Evolutionary conservation across 108 stramenopile genomes (phyloP).

Genomic region (Fistulifera pelliculosa): DNA sequence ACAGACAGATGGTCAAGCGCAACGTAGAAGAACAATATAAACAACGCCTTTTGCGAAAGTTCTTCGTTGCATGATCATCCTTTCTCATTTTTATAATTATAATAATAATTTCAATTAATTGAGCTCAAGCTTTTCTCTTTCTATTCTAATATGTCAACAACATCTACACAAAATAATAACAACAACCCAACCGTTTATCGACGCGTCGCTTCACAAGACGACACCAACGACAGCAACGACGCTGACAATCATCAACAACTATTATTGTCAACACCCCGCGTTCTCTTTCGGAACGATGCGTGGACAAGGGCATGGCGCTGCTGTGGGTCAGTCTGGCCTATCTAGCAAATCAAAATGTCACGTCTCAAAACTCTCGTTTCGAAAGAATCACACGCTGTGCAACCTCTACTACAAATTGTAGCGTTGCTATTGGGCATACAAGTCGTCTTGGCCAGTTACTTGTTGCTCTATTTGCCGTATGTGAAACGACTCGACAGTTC

Average conservation of each 20-base stretch:
- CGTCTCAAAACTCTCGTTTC: slow-evolving; percentile 34
- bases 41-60: slow-evolving; percentile 3
- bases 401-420: slow-evolving; percentile 35
- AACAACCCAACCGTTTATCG: too few species aligned
- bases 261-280: too few species aligned
- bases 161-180: too few species aligned
- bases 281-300: slow-evolving; percentile 21
- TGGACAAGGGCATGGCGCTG: slow-evolving; percentile 45
- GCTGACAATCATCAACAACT: too few species aligned
- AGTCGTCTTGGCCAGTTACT: slow-evolving; percentile 26
- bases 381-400: slow-evolving; percentile 28
- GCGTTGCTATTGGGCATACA: slow-evolving; percentile 25
- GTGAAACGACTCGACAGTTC: slow-evolving; percentile 40
- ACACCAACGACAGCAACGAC: too few species aligned
- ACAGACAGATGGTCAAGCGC: too few species aligned
- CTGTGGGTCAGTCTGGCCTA: slow-evolving; percentile 55
- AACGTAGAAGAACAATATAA: too few species aligned
- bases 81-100: too few species aligned
- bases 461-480: slow-evolving; percentile 51
- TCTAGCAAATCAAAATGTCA: slow-evolving; percentile 40
- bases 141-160: too few species aligned
- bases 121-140: too few species aligned
- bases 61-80: background rate
- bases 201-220: too few species aligned
- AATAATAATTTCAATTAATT: too few species aligned